Conservation (phyloP, 2,329 filamentous ascomycete species). For the Cryphonectria parasitica region DNA sequence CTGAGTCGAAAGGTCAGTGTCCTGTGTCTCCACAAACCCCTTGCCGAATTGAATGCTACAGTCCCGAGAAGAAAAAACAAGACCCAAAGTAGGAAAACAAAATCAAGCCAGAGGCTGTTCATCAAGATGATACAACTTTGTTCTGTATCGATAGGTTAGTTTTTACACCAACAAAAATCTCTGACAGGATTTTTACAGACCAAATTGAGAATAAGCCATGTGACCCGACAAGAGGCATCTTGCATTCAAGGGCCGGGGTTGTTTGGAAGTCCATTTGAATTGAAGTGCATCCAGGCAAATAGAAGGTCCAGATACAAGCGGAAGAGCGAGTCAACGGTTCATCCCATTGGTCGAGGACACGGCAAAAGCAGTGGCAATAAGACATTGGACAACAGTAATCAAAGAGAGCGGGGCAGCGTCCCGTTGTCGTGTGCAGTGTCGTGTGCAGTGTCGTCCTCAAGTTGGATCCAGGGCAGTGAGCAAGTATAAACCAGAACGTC, state of each 20-base stretch:
- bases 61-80: not conserved
- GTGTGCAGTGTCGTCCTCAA: not conserved
- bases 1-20: conserved; percentile 60
- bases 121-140: conserved; percentile 60
- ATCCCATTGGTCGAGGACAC: not conserved
- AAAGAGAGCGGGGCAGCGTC: conserved; percentile 11
- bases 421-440: conserved; percentile 5
- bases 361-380: not conserved
- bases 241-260: conserved; percentile 20
- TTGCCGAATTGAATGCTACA: conserved; percentile 32
- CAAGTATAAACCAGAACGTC: not conserved
- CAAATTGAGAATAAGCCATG: conserved; percentile 35
- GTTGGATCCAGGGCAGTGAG: not conserved
- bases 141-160: conserved; percentile 49
- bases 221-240: conserved; percentile 14
- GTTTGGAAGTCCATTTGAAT: not conserved
- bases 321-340: not conserved
- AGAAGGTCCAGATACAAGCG: not conserved
- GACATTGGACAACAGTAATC: not conserved
- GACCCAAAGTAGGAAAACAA: conserved; percentile 8
- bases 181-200: conserved; percentile 43
- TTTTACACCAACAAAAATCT: conserved; percentile 20
- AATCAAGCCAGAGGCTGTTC: conserved; percentile 37
- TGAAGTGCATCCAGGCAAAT: not conserved
- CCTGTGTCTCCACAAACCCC: conserved; percentile 52